These are phyloP conservation scores for Globisporangium echinulatum DNA, from an alignment of 352 stramenopile genomes.

Conservation along the genomic window DNA sequence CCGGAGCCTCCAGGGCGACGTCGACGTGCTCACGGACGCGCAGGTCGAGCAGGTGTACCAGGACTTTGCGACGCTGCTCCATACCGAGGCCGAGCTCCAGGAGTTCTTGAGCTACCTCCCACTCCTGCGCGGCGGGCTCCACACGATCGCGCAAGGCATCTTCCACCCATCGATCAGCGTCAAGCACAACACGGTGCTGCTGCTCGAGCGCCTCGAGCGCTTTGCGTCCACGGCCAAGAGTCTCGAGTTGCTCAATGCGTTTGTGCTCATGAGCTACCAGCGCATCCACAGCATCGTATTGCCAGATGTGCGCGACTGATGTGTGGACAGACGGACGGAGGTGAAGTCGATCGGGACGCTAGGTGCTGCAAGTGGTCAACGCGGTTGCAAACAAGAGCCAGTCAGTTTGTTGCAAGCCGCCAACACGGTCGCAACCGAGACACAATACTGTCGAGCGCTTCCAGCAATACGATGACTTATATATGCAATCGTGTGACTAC, in stretches of 20 bases:
- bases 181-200: constrained; percentile 84
- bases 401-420: too few species aligned
- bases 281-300: constrained; percentile 76
- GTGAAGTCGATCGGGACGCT: neutral
- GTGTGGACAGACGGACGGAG: neutral
- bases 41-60: constrained; percentile 80
- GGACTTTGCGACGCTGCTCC: constrained; percentile 70
- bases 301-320: constrained; percentile 28
- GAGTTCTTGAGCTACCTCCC: constrained; percentile 84
- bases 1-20: constrained; percentile 67
- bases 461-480: too few species aligned
- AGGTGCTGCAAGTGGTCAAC: neutral
- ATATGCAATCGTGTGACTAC: too few species aligned
- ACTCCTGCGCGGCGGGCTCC: constrained; percentile 64
- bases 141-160: constrained; percentile 79
- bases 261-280: constrained; percentile 81
- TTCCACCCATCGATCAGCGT: constrained; percentile 84
- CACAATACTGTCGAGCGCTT: too few species aligned
- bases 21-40: constrained; percentile 64
- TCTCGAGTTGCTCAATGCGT: constrained; percentile 67
- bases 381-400: neutral
- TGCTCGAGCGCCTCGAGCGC: constrained; percentile 82
- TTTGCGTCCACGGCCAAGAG: constrained; percentile 67
- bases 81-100: constrained; percentile 70
- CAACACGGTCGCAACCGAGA: too few species aligned